Evolutionary conservation across 768 basidiomycete species (phyloP).

Genomic region (Serendipita sp.): DNA sequence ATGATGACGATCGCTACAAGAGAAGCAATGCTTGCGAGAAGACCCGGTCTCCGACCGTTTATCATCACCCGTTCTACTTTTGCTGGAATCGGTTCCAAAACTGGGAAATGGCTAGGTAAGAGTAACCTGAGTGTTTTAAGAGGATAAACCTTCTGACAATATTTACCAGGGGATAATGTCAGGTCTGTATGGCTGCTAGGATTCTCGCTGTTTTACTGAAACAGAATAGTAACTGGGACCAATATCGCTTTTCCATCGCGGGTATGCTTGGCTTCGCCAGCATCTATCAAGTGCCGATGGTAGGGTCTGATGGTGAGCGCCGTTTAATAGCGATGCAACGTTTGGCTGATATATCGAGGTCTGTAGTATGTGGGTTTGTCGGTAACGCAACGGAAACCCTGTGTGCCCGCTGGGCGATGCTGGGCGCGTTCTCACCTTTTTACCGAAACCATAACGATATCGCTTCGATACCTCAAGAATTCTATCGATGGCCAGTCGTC

Average conservation of each 20-base stretch:
- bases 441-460: slow-evolving; percentile 38
- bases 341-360: background rate
- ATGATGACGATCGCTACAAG: slow-evolving; percentile 56
- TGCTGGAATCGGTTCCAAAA: slow-evolving; percentile 46
- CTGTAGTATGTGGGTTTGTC: slow-evolving; percentile 12
- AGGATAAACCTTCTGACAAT: background rate
- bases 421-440: slow-evolving; percentile 67
- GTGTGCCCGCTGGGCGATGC: slow-evolving; percentile 61
- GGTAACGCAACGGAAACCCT: slow-evolving; percentile 48
- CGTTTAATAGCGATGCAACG: background rate
- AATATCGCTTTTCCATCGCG: slow-evolving; percentile 44
- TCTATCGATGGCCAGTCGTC: slow-evolving; percentile 46
- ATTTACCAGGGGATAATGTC: slow-evolving; percentile 1
- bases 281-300: slow-evolving; percentile 57
- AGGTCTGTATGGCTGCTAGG: background rate
- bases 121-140: background rate
- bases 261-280: slow-evolving; percentile 52
- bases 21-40: slow-evolving; percentile 43
- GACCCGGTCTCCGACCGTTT: slow-evolving; percentile 43
- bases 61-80: slow-evolving; percentile 64
- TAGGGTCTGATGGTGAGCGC: slow-evolving; percentile 48
- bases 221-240: slow-evolving; percentile 34
- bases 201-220: slow-evolving; percentile 20
- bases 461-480: slow-evolving; percentile 34
- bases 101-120: slow-evolving; percentile 66